Conservation (phyloP, 108 stramenopile species). For the Mayamaea pseudoterrestris region DNA sequence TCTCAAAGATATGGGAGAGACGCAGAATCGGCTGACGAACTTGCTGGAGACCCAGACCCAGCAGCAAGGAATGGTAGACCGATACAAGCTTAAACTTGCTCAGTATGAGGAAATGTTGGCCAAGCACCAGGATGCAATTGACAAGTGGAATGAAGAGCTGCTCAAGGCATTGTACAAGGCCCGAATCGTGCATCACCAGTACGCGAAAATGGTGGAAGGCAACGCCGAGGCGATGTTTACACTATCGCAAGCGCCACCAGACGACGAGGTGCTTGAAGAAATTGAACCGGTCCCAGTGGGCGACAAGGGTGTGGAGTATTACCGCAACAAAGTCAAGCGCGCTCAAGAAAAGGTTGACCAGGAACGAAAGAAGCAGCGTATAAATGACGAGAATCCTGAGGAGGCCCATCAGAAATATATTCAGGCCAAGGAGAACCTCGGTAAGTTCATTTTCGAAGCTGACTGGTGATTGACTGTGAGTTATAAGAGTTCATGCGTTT, state of each 20-base stretch:
- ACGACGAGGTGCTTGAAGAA: conserved; percentile 53
- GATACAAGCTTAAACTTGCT: conserved; percentile 39
- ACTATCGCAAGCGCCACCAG: conserved; percentile 30
- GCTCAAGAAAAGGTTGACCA: conserved; percentile 46
- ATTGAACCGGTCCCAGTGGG: conserved; percentile 26
- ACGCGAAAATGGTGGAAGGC: background rate
- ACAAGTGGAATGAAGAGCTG: conserved; percentile 10
- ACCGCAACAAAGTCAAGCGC: no score
- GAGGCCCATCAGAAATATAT: conserved; percentile 56
- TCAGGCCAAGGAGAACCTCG: conserved; percentile 42
- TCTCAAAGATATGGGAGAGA: conserved; percentile 40
- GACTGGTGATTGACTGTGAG: no score
- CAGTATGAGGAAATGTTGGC: conserved; percentile 34
- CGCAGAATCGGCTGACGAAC: conserved; percentile 38
- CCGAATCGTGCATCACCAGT: background rate
- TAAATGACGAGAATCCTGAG: conserved; percentile 38
- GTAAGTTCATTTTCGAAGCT: no score
- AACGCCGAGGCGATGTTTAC: conserved; percentile 9
- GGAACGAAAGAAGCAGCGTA: conserved; percentile 42
- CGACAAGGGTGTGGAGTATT: conserved; percentile 15
- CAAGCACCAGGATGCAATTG: conserved; percentile 9
- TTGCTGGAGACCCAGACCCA: conserved; percentile 29
- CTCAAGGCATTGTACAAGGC: conserved; percentile 5
- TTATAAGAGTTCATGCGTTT: no score
- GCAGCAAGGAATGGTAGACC: conserved; percentile 27